Evolutionary conservation across 23 red algal genomes (phyloP), one percentile per base, ranked within the genome.

Genomic region (Gracilariopsis chorda): DNA sequence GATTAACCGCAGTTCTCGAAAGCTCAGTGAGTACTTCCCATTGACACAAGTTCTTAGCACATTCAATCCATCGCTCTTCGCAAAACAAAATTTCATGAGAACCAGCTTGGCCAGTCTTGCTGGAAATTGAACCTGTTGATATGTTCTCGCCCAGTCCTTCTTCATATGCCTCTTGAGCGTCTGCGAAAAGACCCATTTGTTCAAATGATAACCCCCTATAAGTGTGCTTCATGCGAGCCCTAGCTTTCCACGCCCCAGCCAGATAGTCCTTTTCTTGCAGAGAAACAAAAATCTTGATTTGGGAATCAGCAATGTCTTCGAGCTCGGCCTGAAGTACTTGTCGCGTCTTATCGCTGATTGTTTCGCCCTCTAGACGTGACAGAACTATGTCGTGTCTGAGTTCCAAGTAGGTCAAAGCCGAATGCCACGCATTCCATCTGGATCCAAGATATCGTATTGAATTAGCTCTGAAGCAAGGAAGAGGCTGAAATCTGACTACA

Each of bases 11-110:
- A 23, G 59, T 79, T 46, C 97, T 77, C 2, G 97, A 88, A 93
- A 89, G 96, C 65, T 99, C 97, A 57, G 93, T 96, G 1, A 99
- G 78, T 1, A 92, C 87, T 43, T 99, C 97, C 97, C 97, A 99
- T 52, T 99, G 94, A 83, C 90, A 94, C 12, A 99, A 74, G 35
- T 94, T 88, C 78, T 90, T 90, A 17, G 97, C 93, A 74, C 97
- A 95, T 13, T 93, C 78, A 37, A 99, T 88, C 93, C 97, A 96
- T 28, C 87, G 86, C n/a, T 95, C 93, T 71, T 99, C 91, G 90
- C 86, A 99, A 55, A 93, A 58, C 23, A 39, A 77, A 37, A 83
- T 52, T 51, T 94, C 94, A 27, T 80, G 40, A 23, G 69, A 56
- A 4, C 49, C 51, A 6, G 57, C 34, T 23, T 64, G 16, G 13